Percentiles rank a stretch among this genome's conserved stretches.
phyloP scores from a whole-genome alignment of 2,329 filamentous ascomycete species.

The Aspergillus ustus region DNA sequence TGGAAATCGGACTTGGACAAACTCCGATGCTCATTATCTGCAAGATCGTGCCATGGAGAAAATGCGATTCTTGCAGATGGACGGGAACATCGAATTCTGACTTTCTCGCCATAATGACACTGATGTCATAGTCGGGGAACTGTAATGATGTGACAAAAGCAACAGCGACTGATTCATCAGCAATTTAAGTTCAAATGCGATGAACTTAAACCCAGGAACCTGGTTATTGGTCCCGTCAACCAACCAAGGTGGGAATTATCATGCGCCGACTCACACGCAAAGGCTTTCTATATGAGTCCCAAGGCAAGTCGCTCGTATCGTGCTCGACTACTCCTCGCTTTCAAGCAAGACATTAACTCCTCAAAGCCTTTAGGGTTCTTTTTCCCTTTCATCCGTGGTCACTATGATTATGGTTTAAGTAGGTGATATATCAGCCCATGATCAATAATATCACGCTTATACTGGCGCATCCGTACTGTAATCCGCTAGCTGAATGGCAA shows the following conservation, averaged over 20 bases:
- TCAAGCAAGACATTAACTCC: not conserved
- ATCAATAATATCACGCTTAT: not conserved
- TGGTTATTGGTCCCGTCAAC: constrained; percentile 25
- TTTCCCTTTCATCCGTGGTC: not conserved
- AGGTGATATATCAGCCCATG: not conserved
- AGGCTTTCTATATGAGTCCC: not conserved
- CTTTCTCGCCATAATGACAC: no score
- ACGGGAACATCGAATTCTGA: not conserved
- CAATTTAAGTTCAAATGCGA: constrained; percentile 3
- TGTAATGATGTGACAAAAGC: constrained; percentile 4
- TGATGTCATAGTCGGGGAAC: no score
- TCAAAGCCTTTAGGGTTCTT: not conserved
- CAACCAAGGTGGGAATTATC: constrained; percentile 15
- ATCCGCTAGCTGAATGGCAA: constrained; percentile 16
- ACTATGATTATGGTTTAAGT: not conserved
- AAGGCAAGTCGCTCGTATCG: not conserved
- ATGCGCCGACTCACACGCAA: constrained; percentile 18
- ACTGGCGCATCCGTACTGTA: not conserved
- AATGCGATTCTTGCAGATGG: not conserved
- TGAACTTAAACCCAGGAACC: constrained; percentile 21
- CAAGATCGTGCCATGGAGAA: not conserved
- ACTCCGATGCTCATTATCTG: not conserved
- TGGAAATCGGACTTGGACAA: not conserved
- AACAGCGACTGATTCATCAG: not conserved
- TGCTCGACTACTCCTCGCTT: not conserved